phyloP scores from a whole-genome alignment of 2,329 filamentous ascomycete species.

The Alternaria metachromatica region DNA sequence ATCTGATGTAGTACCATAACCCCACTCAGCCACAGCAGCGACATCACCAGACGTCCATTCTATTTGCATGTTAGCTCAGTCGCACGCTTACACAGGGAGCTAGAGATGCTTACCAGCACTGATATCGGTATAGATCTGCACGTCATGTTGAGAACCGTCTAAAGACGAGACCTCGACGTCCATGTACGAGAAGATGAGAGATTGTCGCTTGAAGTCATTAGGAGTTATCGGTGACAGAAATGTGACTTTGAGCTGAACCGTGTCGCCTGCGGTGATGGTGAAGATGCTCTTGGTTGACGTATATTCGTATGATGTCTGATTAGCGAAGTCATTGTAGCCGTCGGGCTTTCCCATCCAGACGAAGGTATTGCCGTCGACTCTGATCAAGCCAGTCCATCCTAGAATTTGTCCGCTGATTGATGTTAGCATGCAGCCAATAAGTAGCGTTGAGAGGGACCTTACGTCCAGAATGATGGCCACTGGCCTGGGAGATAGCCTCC shows the following conservation, averaged over 20 bases:
- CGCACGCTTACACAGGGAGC: too few relatives aligned
- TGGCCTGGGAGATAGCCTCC: conserved; percentile 71
- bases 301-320: conserved; percentile 70
- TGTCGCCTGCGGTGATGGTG: conserved; percentile 67
- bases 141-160: conserved; percentile 67
- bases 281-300: conserved; percentile 77
- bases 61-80: conserved; percentile 42
- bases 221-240: conserved; percentile 76
- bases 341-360: conserved; percentile 58
- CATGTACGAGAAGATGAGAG: conserved; percentile 74
- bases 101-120: conserved; percentile 63
- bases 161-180: conserved; percentile 67
- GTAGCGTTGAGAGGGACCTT: conserved; percentile 37
- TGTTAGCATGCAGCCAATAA: conserved; percentile 47
- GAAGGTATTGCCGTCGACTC: conserved; percentile 61
- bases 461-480: conserved; percentile 74
- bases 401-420: conserved; percentile 58
- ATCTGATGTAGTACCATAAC: conserved; percentile 52
- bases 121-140: conserved; percentile 76
- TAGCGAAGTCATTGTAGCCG: conserved; percentile 52
- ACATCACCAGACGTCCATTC: conserved; percentile 75
- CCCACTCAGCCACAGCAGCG: conserved; percentile 66
- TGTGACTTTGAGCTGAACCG: conserved; percentile 69
- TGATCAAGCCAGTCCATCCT: conserved; percentile 73
- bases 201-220: conserved; percentile 70